phyloP scores from a whole-genome alignment of 768 basidiomycete species.

The Leccinellum albellum region DNA sequence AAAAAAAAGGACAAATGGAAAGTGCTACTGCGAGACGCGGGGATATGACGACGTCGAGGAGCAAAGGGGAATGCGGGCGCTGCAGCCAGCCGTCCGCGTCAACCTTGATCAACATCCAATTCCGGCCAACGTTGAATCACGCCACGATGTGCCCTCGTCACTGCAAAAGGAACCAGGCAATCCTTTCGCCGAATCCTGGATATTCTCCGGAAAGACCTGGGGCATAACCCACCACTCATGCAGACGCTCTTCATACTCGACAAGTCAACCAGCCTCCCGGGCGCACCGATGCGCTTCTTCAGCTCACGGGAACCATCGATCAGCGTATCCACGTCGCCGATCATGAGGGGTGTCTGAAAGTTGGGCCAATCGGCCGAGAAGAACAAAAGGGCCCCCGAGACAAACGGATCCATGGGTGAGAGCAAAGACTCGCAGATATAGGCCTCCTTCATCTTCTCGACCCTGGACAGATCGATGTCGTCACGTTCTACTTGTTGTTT shows the following conservation, averaged over 20 bases:
- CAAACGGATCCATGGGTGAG: conserved; percentile 13
- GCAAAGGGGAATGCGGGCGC: too few species aligned
- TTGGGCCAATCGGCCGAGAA: conserved; percentile 19
- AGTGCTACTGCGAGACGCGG: too few species aligned
- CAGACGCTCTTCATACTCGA: conserved; percentile 23
- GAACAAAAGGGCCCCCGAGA: conserved; percentile 13
- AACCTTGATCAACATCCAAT: neutral
- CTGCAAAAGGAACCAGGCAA: conserved; percentile 3
- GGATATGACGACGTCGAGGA: too few species aligned
- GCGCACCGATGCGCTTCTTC: neutral
- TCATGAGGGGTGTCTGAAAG: conserved; percentile 19
- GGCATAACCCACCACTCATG: conserved; percentile 23
- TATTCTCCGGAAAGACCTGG: conserved; percentile 12
- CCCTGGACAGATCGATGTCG: neutral
- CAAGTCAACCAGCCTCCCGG: conserved; percentile 8
- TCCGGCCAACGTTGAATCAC: neutral
- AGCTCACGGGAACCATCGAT: conserved; percentile 11
- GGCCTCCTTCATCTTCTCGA: neutral
- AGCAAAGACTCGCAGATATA: conserved; percentile 14
- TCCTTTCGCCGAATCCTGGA: conserved; percentile 12
- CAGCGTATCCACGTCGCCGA: conserved; percentile 16
- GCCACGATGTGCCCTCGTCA: neutral
- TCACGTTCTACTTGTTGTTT: conserved; percentile 1
- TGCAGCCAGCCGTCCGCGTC: too few species aligned
- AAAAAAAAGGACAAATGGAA: neutral